Base-by-base conservation (phyloP, 306 rosid genomes). In the Gastrolobium villosum region DNA sequence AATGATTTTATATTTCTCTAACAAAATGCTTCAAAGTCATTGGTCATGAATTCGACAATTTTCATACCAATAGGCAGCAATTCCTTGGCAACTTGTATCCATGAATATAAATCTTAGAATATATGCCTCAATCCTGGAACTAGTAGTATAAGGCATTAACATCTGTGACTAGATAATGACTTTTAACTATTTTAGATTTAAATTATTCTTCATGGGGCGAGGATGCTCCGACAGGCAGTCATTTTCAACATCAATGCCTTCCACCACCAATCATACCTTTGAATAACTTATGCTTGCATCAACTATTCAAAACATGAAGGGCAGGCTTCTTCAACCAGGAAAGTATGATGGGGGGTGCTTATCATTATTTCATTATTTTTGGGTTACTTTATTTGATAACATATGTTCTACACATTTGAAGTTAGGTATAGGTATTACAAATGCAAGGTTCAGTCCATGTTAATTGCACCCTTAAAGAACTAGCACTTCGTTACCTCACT, bases 31-130 rank as follows among this genome's bases (percentile, higher is more conserved):
- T 34, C 8, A 30, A 75, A 61, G 6, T 2, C 50, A 62, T 5
- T 63, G 46, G 34, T 62, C 5, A 75, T 36, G 10, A 53, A 36
- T 36, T 63, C 26, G 37, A n/a, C 13, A 31, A 52, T 11, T 10
- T 15, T 32, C 75, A 67, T 56, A 36, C 39, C 31, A 14, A 46
- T 46, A 46, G 60, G 14, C 20, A 73, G 43, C 41, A 57, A 15
- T 30, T 13, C 40, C 77, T 40, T 72, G 69, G 59, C 6, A 44
- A 56, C 5, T 46, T 37, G 30, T 6, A 56, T 72, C 13, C 36
- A 40, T 10, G 53, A 35, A 32, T 35, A 69, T 49, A 49, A 26
- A 36, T 40, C 4, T 26, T 30, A 10, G 43, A 66, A 43, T 41
- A 65, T 31, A 67, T 31, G 13, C 43, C 31, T 1, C 13, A 13